Conservation (phyloP, 2,329 filamentous ascomycete species). For the Coniochaeta prunicola region DNA sequence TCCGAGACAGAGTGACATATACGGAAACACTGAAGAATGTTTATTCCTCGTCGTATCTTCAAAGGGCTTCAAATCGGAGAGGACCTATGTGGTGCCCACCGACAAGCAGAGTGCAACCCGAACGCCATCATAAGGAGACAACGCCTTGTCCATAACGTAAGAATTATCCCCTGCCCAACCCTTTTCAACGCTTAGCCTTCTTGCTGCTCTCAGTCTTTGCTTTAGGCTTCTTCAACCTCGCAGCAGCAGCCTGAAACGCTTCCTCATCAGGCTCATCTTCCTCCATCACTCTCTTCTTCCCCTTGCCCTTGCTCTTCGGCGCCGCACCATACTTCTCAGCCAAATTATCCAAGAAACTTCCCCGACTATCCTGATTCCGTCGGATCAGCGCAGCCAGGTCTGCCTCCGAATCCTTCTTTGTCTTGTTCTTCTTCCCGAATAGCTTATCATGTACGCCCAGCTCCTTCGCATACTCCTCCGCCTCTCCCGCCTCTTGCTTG, state of each 20-base stretch:
- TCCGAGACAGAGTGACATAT: neutral
- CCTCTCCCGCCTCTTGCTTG: constrained; percentile 61
- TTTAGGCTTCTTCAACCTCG: constrained; percentile 32
- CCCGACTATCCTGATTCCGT: constrained; percentile 58
- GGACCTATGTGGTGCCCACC: neutral
- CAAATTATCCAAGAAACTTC: constrained; percentile 62
- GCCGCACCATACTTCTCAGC: constrained; percentile 66
- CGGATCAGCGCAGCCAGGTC: constrained; percentile 68
- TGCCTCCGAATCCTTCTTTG: constrained; percentile 35
- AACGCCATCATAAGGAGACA: neutral
- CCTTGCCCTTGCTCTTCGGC: constrained; percentile 33
- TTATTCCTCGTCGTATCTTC: neutral
- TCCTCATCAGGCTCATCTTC: constrained; percentile 52
- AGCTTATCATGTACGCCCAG: constrained; percentile 66
- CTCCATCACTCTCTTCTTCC: constrained; percentile 56
- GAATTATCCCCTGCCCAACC: neutral
- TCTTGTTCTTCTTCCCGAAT: constrained; percentile 43
- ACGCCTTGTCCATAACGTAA: neutral
- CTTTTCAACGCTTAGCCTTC: neutral
- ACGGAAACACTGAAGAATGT: neutral
- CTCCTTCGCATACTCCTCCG: constrained; percentile 68
- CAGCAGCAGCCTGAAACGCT: constrained; percentile 50
- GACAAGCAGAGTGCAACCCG: neutral
- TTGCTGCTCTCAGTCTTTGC: neutral
- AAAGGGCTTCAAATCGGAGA: neutral